phyloP scores from a whole-genome alignment of 208 protist genomes.

The Leishmania guyanensis region DNA sequence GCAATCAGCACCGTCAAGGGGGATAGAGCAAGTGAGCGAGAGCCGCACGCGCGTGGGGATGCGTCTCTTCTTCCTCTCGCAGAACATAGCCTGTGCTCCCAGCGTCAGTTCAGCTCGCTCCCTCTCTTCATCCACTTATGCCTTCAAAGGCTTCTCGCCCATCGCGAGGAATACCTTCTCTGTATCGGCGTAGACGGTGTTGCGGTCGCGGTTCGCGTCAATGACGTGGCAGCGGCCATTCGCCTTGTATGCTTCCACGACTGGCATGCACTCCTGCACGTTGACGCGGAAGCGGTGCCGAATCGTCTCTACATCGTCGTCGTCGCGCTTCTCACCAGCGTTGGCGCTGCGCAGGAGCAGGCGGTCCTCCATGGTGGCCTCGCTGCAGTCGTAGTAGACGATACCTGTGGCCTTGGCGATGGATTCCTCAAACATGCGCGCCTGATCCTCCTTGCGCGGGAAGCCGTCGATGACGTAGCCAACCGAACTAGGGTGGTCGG shows the following conservation, averaged over 20 bases:
- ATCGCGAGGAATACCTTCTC: conserved; percentile 44
- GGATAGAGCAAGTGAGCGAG: neutral
- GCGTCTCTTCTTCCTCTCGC: neutral
- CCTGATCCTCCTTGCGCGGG: conserved; percentile 86
- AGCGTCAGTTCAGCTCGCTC: neutral
- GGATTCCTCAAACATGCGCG: conserved; percentile 81
- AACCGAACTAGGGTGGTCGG: conserved; percentile 46
- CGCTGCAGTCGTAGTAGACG: conserved; percentile 83
- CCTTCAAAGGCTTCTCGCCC: conserved; percentile 38
- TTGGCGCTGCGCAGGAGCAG: conserved; percentile 50
- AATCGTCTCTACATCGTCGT: conserved; percentile 83
- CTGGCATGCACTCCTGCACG: conserved; percentile 81
- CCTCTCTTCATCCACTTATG: conserved; percentile 3
- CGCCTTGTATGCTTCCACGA: conserved; percentile 77
- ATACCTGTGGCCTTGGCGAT: conserved; percentile 66
- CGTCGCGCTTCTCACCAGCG: conserved; percentile 45
- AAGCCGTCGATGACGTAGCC: conserved; percentile 93
- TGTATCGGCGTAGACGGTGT: conserved; percentile 71
- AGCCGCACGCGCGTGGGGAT: neutral
- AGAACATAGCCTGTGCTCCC: neutral
- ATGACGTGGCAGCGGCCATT: conserved; percentile 67
- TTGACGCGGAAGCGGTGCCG: conserved; percentile 78
- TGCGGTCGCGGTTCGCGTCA: conserved; percentile 59
- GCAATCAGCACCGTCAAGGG: neutral
- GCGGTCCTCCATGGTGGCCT: conserved; percentile 74